Evolutionary conservation across 257 asterid genomes (phyloP).

Genomic region (Lithospermum erythrorhizon): DNA sequence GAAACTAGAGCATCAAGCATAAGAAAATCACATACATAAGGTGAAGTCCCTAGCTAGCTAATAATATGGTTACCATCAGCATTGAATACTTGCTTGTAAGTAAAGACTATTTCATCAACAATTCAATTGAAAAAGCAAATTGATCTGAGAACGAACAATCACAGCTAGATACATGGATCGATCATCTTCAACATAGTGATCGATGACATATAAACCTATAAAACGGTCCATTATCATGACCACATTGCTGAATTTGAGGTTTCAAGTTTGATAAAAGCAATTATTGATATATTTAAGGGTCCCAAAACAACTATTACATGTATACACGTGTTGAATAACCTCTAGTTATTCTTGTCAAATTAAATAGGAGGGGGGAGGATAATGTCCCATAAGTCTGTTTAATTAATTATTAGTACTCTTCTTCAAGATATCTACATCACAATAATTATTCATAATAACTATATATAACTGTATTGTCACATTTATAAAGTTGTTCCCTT

Average conservation of each 20-base stretch:
- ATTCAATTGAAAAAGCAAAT: too few relatives aligned
- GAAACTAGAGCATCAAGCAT: too few relatives aligned
- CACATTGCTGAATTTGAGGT: slow-evolving; percentile 12
- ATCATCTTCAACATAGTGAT: too few relatives aligned
- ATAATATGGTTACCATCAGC: too few relatives aligned
- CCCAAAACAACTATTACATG: background rate
- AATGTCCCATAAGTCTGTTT: background rate
- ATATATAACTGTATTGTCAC: slow-evolving; percentile 6
- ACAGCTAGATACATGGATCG: too few relatives aligned
- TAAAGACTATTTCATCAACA: too few relatives aligned
- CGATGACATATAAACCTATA: slow-evolving; percentile 9
- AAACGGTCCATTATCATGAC: slow-evolving; percentile 9
- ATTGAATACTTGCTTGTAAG: too few relatives aligned
- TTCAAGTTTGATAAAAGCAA: background rate
- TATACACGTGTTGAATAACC: background rate
- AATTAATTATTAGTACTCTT: background rate
- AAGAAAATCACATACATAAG: too few relatives aligned
- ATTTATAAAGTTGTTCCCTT: slow-evolving; percentile 8
- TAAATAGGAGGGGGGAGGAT: too few relatives aligned
- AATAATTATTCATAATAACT: slow-evolving; percentile 1
- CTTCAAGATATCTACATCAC: background rate
- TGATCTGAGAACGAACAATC: too few relatives aligned
- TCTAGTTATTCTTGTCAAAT: background rate
- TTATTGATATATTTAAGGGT: slow-evolving; percentile 2
- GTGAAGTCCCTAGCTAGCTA: too few relatives aligned